Base-by-base conservation (phyloP, 106 monocot genomes). In the Cymbidium sinense region DNA sequence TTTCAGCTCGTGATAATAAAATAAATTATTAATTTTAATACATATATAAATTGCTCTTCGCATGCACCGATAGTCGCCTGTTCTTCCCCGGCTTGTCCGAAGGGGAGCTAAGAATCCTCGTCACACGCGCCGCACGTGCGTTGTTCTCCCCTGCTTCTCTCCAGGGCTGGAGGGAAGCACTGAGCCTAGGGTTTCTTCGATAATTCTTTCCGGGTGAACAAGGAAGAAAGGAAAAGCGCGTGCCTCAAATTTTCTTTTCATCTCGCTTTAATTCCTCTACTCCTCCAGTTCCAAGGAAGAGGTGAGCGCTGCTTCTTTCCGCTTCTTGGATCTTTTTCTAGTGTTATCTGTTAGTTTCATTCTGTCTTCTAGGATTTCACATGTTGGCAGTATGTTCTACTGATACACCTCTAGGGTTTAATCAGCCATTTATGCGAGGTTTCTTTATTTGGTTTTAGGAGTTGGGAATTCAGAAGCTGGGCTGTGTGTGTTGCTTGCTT, bases 231-330 rank as follows among this genome's bases (percentile, higher is more conserved):
- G 9, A 15, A 67, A 17, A 11, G 2, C 7, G 27, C 30, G 67
- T 30, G 4, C 31, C 15, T 13, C 67, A 30, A 30, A 2, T 67
- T 67, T 31, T 30, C 30, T 67, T 67, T 13, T 11, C 30, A 67
- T 67, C 17, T 67, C 67, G 67, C 18, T n/a, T 13, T 67, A 67
- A 31, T 31, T 31, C n/a, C 9, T 67, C 4, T 31, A 67, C 67
- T 21, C 28, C 18, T 67, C 67, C 30, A 20, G n/a, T 67, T 30
- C 30, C 12, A 31, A 31, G 15, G 30, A 13, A 4, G 13, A 31
- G 67, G 67, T 67, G 67, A 67, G 67, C 31, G 67, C 55, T 23
- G 67, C 31, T 31, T 67, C 64, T 28, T 64, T 21, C 64, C n/a
- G 7, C 8, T 8, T 64, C 67, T 31, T 67, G 27, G 31, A 67